Evolutionary conservation across 164 flowering plant genomes (phyloP).

Genomic region (Magnolia changhungtana): DNA sequence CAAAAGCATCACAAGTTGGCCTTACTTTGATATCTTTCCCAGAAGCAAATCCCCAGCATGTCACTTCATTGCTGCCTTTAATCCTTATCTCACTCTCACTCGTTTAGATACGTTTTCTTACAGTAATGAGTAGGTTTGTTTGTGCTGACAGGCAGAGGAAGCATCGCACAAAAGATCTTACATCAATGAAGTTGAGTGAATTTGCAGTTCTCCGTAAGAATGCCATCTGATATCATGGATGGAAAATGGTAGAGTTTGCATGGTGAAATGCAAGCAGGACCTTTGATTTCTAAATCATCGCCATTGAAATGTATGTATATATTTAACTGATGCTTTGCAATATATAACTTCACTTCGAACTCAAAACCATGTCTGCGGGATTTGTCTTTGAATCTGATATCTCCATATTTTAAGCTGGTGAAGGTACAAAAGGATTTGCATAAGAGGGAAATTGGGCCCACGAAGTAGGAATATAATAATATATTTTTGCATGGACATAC

Average conservation of each 20-base stretch:
- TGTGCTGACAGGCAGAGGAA: conserved; percentile 9
- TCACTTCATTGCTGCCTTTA: not conserved
- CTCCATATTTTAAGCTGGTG: not conserved
- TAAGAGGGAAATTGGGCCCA: not conserved
- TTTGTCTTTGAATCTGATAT: not conserved
- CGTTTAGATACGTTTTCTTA: not conserved
- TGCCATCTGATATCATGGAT: conserved; percentile 1
- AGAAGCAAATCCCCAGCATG: not conserved
- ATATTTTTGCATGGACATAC: no score
- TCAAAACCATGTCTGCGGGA: not conserved
- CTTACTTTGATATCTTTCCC: not conserved
- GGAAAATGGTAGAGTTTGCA: conserved; percentile 1
- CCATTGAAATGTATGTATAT: conserved; percentile 1
- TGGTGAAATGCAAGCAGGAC: conserved; percentile 6
- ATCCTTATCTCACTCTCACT: not conserved
- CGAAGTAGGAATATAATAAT: not conserved
- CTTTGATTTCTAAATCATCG: conserved; percentile 1
- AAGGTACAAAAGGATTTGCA: not conserved
- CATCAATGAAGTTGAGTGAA: not conserved
- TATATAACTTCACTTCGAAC: conserved; percentile 2
- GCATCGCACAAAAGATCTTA: not conserved
- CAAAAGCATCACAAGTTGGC: not conserved
- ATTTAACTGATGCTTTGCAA: conserved; percentile 13
- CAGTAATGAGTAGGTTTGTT: not conserved
- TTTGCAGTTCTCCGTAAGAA: not conserved